These are phyloP conservation scores for Ceratocystis cubensis DNA, from an alignment of 2,329 filamentous ascomycete species.

Conservation along the genomic window DNA sequence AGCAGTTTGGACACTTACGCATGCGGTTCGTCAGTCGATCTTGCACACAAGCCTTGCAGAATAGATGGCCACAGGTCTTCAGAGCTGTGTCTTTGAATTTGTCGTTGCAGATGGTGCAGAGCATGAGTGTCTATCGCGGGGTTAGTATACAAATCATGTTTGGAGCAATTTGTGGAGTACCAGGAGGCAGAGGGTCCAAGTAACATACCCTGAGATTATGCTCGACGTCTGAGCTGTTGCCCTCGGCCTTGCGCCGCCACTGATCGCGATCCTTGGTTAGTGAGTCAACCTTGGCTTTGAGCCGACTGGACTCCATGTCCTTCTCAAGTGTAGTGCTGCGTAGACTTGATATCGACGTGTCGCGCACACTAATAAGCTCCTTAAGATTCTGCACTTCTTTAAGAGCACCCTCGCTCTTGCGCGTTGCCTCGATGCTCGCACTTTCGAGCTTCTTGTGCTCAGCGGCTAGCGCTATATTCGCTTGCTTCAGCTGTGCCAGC, in stretches of 20 bases:
- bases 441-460: slow-evolving; percentile 68
- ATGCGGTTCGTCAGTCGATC: slow-evolving; percentile 80
- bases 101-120: slow-evolving; percentile 84
- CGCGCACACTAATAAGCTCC: slow-evolving; percentile 61
- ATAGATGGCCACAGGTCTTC: slow-evolving; percentile 88
- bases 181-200: too few relatives aligned
- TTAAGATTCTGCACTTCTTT: slow-evolving; percentile 67
- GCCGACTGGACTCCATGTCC: slow-evolving; percentile 66
- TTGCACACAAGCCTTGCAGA: slow-evolving; percentile 83
- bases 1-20: slow-evolving; percentile 91
- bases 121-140: slow-evolving; percentile 26
- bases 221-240: slow-evolving; percentile 70
- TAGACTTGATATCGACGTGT: slow-evolving; percentile 42
- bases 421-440: slow-evolving; percentile 54
- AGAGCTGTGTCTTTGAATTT: slow-evolving; percentile 91
- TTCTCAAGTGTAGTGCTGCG: slow-evolving; percentile 48
- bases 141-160: not conserved
- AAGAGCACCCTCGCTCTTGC: slow-evolving; percentile 58
- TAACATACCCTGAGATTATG: slow-evolving; percentile 71
- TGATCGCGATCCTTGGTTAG: slow-evolving; percentile 70
- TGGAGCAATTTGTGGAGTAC: not conserved
- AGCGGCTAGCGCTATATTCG: slow-evolving; percentile 54
- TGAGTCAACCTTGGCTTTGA: slow-evolving; percentile 65
- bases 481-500: slow-evolving; percentile 66
- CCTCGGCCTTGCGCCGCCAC: slow-evolving; percentile 72